Percentiles rank a stretch among this genome's conserved stretches.
Evolutionary conservation across 2,329 filamentous ascomycete genomes (phyloP).

Genomic region (Calonectria pauciramosa): DNA sequence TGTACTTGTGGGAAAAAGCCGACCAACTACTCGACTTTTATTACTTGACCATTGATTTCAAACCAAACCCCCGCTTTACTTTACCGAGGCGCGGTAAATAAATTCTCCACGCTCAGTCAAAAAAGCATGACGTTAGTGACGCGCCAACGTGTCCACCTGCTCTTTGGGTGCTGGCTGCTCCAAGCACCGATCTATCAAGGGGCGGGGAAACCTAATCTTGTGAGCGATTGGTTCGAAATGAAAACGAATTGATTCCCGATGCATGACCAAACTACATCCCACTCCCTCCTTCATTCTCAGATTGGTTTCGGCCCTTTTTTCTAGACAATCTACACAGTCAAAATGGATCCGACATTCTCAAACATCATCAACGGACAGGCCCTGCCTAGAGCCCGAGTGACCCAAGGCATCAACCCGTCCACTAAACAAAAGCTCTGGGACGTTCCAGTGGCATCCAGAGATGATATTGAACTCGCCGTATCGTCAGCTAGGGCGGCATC

Average conservation of each 20-base stretch:
- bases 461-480: background rate
- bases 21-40: background rate
- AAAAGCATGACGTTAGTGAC: background rate
- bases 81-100: conserved; percentile 4
- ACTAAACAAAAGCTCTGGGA: background rate
- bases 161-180: background rate
- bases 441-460: background rate
- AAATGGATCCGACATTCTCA: background rate
- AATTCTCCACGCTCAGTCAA: background rate
- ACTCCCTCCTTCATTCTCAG: background rate
- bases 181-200: background rate
- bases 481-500: background rate
- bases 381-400: background rate
- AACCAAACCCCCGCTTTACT: background rate
- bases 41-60: background rate
- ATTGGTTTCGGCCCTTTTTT: background rate
- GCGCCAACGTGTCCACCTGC: background rate
- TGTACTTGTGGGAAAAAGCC: background rate
- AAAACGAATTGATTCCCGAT: background rate
- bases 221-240: background rate
- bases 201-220: background rate
- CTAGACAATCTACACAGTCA: background rate
- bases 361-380: background rate
- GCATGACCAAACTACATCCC: background rate
- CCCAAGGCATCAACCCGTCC: background rate